Base-by-base conservation (phyloP, 2,329 filamentous ascomycete species). In the Fusarium beomiforme region DNA sequence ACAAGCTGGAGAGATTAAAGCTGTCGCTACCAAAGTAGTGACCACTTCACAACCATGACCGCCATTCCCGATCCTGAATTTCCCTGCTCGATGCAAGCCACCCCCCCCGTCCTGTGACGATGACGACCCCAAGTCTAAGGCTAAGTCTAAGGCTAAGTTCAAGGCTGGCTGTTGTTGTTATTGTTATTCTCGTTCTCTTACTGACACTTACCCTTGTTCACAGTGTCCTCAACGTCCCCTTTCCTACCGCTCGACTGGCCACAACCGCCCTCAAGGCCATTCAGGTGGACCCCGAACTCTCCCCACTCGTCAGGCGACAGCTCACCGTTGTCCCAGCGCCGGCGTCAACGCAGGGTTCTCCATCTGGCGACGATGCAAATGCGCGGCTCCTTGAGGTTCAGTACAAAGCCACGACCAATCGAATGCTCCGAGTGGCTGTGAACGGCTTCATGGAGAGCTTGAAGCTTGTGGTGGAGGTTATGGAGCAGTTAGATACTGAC, bases 401-500 rank as follows among this genome's bases (percentile, higher is more conserved):
- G 66, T 98, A 98, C 82, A 88, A 87, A 59, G 96, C 96, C 2
- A 94, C 94, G 0, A 98, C 96, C 23, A 97, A 98, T 79, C 91
- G 96, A 74, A 98, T 98, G 95, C 87, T 99, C 63, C 91, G 96
- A 46, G 96, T 99, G 5, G 93, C 95, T 6, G 95, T 98, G 61
- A 98, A 98, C 82, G 94, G 94, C 13, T 98, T 98, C 81, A 94
- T 98, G 86, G 95, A 98, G 77, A 97, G 92, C 74, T 81, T 98
- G 60, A 89, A 90, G 56, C 89, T 98, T 8, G 91, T 98, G 2
- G 81, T 98, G 43, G 93, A 94, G 59, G 92, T 97, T 19, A 97
- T 98, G 92, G 90, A 93, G 80, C 92, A 97, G 79, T 82, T 98
- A 75, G 95, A 98, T 81, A 89, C 91, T 29, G 95, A 98, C 83